Base-by-base conservation (phyloP, 129 eudicot genomes). In the Helianthus tuberosus region DNA sequence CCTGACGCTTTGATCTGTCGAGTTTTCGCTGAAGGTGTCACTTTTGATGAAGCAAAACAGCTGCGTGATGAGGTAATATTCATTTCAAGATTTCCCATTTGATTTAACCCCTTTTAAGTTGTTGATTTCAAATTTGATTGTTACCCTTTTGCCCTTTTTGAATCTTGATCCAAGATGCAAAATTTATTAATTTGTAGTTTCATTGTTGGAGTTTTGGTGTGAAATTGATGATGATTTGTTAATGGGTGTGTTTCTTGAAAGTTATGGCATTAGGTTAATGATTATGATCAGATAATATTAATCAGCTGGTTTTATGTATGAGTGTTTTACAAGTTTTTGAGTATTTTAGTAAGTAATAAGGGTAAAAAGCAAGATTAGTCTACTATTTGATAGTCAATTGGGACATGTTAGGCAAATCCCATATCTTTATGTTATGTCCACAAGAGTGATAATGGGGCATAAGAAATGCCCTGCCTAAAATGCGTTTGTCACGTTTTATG, bases 11-110 rank as follows among this genome's bases (percentile, higher is more conserved):
- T 72, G 57, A 66, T 86, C 27, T 82, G 23, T 68, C 15, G 12
- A 53, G 82, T 41, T 73, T 66, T 55, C 13, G 81, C 91, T 0
- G 94, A 88, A 41, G 89, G 96, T 72, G 99, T 94, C 43, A 86
- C 90, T 76, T 86, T 77, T 58, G 85, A 85, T 11, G 97, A 94
- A 85, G 96, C 99, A 39, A 88, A 75, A 73, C 87, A 78, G 67
- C 96, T 90, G 66, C 78, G 97, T 73, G 91, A 94, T 74, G 99
- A 94, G 99, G 99, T 92, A 11, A 60, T 62, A 5, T 32, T 51
- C 25, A 5, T 47, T 25, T 25, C 29, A 53, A 8, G 5, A 14
- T 20, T 53, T 73, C 41, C 44, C 47, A 39, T 66, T 53, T 32
- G 12, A 54, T 73, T 11, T 65, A 29, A 23, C 39, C 11, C 50